These are phyloP conservation scores for Pythium apleroticum DNA, from an alignment of 352 stramenopile species.

Conservation along the genomic window DNA sequence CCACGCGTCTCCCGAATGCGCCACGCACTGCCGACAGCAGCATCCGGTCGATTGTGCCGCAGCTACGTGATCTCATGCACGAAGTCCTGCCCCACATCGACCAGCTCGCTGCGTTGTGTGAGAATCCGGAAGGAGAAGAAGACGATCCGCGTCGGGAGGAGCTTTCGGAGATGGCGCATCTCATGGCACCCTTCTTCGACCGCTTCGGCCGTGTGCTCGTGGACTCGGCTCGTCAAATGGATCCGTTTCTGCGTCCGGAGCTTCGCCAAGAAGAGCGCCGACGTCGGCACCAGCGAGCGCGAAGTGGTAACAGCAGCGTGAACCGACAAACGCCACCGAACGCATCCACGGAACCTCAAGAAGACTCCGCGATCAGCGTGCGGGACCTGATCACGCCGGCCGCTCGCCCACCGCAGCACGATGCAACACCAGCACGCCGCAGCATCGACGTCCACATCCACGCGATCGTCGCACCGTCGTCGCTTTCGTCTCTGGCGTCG, in stretches of 20 bases:
- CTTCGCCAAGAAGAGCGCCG: conserved; percentile 30
- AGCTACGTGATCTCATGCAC: conserved; percentile 65
- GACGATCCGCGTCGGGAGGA: conserved; percentile 26
- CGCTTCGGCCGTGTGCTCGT: conserved; percentile 72
- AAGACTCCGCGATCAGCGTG: conserved; percentile 51
- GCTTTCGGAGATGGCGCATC: conserved; percentile 64
- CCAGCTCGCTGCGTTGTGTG: conserved; percentile 56
- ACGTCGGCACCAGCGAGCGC: conserved; percentile 33
- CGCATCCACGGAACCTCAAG: neutral
- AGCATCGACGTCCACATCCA: conserved; percentile 89
- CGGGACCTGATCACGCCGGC: conserved; percentile 63
- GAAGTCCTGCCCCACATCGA: conserved; percentile 76
- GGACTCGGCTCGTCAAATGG: conserved; percentile 62
- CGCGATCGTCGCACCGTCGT: conserved; percentile 77
- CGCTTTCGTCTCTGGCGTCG: conserved; percentile 61
- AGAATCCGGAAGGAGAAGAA: conserved; percentile 31
- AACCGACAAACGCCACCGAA: conserved; percentile 5
- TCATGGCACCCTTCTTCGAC: conserved; percentile 77
- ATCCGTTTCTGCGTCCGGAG: conserved; percentile 61
- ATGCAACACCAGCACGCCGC: conserved; percentile 38
- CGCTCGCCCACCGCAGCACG: conserved; percentile 24
- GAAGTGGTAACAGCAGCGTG: conserved; percentile 32
- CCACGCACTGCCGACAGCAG: conserved; percentile 43
- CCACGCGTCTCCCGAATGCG: conserved; percentile 52
- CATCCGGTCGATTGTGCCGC: conserved; percentile 48